These are phyloP conservation scores for Athelia psychrophila DNA, from an alignment of 1,284 basidiomycete genomes.

Conservation along the genomic window DNA sequence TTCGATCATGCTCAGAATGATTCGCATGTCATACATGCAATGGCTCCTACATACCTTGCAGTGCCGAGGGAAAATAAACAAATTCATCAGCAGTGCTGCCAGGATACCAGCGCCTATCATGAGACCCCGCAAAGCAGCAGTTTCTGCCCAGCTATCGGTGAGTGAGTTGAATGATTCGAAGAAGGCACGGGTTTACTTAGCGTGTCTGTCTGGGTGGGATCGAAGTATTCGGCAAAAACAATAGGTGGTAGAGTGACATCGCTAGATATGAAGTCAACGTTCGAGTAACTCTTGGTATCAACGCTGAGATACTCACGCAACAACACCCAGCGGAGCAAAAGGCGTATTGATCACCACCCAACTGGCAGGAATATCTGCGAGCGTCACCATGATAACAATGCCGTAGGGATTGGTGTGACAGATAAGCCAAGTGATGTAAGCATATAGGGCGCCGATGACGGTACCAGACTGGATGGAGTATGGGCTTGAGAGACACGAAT, in stretches of 20 bases:
- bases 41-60: slow-evolving; percentile 32
- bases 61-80: slow-evolving; percentile 45
- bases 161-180: neutral
- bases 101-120: slow-evolving; percentile 47
- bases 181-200: slow-evolving; percentile 8
- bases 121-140: slow-evolving; percentile 36
- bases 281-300: neutral
- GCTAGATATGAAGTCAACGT: slow-evolving; percentile 19
- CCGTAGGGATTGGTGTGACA: slow-evolving; percentile 42
- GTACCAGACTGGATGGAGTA: slow-evolving; percentile 37
- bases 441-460: slow-evolving; percentile 42
- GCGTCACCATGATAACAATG: slow-evolving; percentile 37
- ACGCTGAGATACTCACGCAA: slow-evolving; percentile 33
- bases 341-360: slow-evolving; percentile 42
- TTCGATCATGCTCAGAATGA: neutral
- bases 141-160: slow-evolving; percentile 24
- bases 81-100: slow-evolving; percentile 43
- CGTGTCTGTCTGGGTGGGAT: slow-evolving; percentile 20
- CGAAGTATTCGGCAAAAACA: slow-evolving; percentile 37
- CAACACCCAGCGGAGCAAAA: slow-evolving; percentile 41
- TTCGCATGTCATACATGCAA: neutral
- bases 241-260: slow-evolving; percentile 46
- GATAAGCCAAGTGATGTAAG: slow-evolving; percentile 39
- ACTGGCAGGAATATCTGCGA: slow-evolving; percentile 43
- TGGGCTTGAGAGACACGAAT: neutral